A percentile compares a stretch with the other conserved stretches of the same genome.
Conservation (phyloP, 805 yeast genomes). For the Yamadazyma scolyti region DNA sequence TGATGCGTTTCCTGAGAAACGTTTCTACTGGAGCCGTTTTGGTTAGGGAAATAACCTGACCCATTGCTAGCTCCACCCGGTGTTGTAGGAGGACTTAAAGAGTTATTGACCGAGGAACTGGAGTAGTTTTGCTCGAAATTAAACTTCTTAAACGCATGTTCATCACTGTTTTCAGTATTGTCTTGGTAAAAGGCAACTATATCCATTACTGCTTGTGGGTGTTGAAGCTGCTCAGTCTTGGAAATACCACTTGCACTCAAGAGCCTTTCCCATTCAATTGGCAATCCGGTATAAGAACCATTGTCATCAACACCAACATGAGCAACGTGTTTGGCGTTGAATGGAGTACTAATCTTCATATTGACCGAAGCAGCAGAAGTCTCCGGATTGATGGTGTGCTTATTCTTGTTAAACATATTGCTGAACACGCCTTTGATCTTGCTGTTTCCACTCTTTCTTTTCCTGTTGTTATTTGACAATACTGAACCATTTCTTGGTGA, state of each 20-base stretch:
- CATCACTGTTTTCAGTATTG: slow-evolving; percentile 40
- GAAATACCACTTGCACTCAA: slow-evolving; percentile 85
- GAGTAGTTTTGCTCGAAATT: slow-evolving; percentile 22
- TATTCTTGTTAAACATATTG: slow-evolving; percentile 43
- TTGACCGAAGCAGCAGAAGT: slow-evolving; percentile 17
- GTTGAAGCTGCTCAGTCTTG: slow-evolving; percentile 79
- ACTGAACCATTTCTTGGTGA: slow-evolving; percentile 15
- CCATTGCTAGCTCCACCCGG: slow-evolving; percentile 14
- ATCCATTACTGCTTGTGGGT: slow-evolving; percentile 93
- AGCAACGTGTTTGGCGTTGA: slow-evolving; percentile 83
- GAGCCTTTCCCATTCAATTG: slow-evolving; percentile 86
- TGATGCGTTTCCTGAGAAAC: too few species aligned
- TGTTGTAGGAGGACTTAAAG: slow-evolving; percentile 27
- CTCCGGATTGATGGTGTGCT: slow-evolving; percentile 6
- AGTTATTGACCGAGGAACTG: slow-evolving; percentile 19
- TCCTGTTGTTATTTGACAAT: slow-evolving; percentile 10
- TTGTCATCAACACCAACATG: slow-evolving; percentile 90
- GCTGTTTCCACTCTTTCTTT: slow-evolving; percentile 39
- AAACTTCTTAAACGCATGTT: slow-evolving; percentile 42
- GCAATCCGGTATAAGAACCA: slow-evolving; percentile 89
- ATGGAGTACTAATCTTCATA: slow-evolving; percentile 83
- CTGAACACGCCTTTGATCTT: slow-evolving; percentile 59
- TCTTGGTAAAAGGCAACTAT: slow-evolving; percentile 83
- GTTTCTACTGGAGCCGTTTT: too few species aligned
- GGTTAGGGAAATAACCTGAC: not conserved